Evolutionary conservation across 2,329 filamentous ascomycete genomes (phyloP), one percentile per base, ranked within the genome.

Genomic region (Botryotinia globosa): DNA sequence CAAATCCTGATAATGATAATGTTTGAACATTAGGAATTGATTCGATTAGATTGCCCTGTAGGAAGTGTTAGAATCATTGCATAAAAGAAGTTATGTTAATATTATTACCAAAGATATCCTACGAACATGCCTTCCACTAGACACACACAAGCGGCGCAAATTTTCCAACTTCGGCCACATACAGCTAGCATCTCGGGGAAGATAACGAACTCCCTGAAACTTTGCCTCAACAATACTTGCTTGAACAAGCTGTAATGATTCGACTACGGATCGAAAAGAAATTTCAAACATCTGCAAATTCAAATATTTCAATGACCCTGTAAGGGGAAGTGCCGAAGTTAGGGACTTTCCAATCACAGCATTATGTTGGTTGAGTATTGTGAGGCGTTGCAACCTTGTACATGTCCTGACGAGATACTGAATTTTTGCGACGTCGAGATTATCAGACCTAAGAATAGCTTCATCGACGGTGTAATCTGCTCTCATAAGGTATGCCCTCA

Each of bases 401-500:
- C 80, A 80, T 18, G 72, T 75, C 64, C 73, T 76, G 7, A 74
- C 77, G 16, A 81, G 64, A 44, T 76, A 78, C 16, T 44, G 61
- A 69, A 79, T 68, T 65, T 76, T 78, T 14, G 69, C n/a, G 14
- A 44, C n/a, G 59, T 79, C 77, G 18, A 79, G 69, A 7, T 37
- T 32, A 51, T 22, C 16, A 37, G 76, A 74, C 56, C 71, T 77
- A 44, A 80, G 75, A 10, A 74, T 71, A 22, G 77, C 80, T 62
- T 61, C 73, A 14, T 78, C 73, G 14, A 80, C 37, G 1, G 77
- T 79, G 22, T 77, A 80, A 22, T 80, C 77, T 29, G 79, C 79
- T 39, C 79, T 77, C 54, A 69, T 76, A 1, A 80, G 68, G 70
- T 78, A 73, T 29, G 73, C 72, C 64, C 72, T 77, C n/a, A 81